Evolutionary conservation across 2,329 filamentous ascomycete genomes (phyloP), one percentile per base, ranked within the genome.

Genomic region (Colletotrichum liriopes): DNA sequence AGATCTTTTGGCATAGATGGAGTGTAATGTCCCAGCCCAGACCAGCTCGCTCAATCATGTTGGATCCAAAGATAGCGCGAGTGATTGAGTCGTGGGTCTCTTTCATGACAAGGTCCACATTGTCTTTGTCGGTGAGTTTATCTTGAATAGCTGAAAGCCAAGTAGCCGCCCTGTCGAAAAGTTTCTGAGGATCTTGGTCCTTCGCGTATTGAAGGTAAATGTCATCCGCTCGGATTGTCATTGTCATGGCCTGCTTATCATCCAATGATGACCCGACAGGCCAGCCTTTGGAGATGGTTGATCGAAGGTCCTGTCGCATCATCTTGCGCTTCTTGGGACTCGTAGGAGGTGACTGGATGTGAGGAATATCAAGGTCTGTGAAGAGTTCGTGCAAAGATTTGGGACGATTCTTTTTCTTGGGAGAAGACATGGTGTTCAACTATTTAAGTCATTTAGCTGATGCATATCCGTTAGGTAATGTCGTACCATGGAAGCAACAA

Each of bases 21-120:
- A 58, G 1, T 3, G 55, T 58, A 9, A 41, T 41, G 0, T 58
- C 14, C 55, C 55, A 58, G 7, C 55, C 55, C 2, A 58, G 35
- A 18, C 55, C 55, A 4, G 55, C 55, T 41, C 35, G 55, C 5
- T 58, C 55, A 18, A 58, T 58, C 55, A 26, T 58, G 35, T 58
- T 58, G 5, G 55, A 58, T 11, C 55, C 55, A 7, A 41, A 58
- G 6, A 58, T 58, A 2, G 55, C 55, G 11, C 55, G 11, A 12
- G 41, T 58, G 12, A 58, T 9, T 5, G 55, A 5, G 18, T 58
- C 55, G 20, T 41, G 35, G 9, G 55, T 58, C 35, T 58, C 55
- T 26, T 58, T 58, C 3, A 58, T 11, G 2, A 58, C 35, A 20
- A 16, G 9, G 2, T 56, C 54, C 3, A 14, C 14, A 4, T 56